Conservation (phyloP, 129 eudicot genomes). For the Saposhnikovia divaricata region DNA sequence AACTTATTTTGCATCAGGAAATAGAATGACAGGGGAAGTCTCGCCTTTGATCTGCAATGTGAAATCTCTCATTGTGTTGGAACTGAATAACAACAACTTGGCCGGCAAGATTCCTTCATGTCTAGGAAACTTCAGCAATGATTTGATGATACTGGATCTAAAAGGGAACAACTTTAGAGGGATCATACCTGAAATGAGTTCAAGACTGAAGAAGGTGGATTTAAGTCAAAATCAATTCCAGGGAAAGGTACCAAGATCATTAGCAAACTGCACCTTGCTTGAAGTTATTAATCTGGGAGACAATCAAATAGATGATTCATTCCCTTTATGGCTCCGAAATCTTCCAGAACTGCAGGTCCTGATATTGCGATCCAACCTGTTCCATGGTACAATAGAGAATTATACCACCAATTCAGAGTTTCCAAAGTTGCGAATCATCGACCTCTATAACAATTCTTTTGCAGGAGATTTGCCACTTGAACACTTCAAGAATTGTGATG, state of each 20-base stretch:
- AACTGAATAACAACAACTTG: slow-evolving; percentile 10
- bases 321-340: slow-evolving; percentile 19
- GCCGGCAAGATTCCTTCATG: slow-evolving; percentile 19
- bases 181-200: not conserved
- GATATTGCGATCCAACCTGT: slow-evolving; percentile 15
- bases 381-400: slow-evolving; percentile 11
- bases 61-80: not conserved
- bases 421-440: slow-evolving; percentile 21
- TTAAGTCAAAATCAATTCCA: slow-evolving; percentile 13
- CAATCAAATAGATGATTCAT: slow-evolving; percentile 10
- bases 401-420: not conserved
- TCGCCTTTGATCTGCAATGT: slow-evolving; percentile 7
- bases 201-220: not conserved
- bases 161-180: slow-evolving; percentile 9
- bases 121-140: slow-evolving; percentile 5
- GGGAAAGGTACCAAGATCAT: slow-evolving; percentile 18
- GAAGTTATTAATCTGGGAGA: slow-evolving; percentile 15
- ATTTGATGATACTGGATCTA: not conserved
- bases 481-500: slow-evolving; percentile 5
- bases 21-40: slow-evolving; percentile 1
- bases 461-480: slow-evolving; percentile 16
- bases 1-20: not conserved
- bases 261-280: slow-evolving; percentile 14
- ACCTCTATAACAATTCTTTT: slow-evolving; percentile 20
- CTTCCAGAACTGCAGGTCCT: slow-evolving; percentile 20